Percentiles rank a stretch among this genome's conserved stretches.
These are phyloP conservation scores for Melaleuca alternifolia DNA, from an alignment of 345 rosid genomes.

Conservation along the genomic window DNA sequence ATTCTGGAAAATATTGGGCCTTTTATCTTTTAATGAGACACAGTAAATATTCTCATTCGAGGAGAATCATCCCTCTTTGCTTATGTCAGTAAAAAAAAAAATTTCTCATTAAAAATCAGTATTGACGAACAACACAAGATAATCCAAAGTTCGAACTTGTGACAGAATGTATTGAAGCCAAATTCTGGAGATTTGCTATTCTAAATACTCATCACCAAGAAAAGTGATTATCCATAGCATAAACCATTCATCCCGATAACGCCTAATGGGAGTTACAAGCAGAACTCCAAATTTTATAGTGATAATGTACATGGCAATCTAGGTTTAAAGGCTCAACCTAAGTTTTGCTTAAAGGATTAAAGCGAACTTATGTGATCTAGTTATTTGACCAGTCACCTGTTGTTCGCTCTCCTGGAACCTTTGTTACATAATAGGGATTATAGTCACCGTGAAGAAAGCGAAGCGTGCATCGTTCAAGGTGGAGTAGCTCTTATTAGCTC, in stretches of 20 bases:
- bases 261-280: background rate
- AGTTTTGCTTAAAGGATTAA: background rate
- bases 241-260: background rate
- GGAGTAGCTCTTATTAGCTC: background rate
- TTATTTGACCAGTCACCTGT: background rate
- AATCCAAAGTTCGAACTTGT: background rate
- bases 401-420: background rate
- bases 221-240: background rate
- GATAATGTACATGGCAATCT: background rate
- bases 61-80: background rate
- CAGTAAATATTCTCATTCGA: background rate
- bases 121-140: background rate
- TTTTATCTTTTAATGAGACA: background rate
- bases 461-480: background rate
- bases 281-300: background rate
- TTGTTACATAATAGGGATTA: background rate
- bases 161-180: background rate
- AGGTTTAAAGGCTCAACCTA: background rate
- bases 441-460: background rate
- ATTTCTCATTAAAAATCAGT: background rate
- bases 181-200: background rate
- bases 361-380: background rate
- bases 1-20: background rate
- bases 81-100: background rate
- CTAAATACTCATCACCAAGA: background rate